phyloP scores from a whole-genome alignment of 495 filamentous ascomycete species.

The Xylaria telfairii region DNA sequence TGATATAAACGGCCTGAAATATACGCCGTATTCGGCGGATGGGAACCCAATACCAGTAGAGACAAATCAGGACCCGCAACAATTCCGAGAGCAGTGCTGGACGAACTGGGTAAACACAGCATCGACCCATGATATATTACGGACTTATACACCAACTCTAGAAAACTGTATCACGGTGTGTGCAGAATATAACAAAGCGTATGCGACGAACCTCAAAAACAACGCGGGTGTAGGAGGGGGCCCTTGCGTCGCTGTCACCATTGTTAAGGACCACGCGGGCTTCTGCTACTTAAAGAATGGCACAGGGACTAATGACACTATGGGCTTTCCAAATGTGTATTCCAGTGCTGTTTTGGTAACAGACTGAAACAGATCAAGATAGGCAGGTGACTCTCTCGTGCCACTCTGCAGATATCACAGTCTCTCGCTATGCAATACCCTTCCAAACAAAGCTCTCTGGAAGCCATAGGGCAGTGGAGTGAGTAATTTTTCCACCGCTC shows the following conservation, averaged over 20 bases:
- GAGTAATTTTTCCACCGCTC: background rate
- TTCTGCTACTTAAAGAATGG: constrained; percentile 49
- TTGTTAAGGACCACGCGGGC: constrained; percentile 36
- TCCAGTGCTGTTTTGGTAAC: constrained; percentile 40
- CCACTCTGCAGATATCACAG: background rate
- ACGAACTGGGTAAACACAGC: constrained; percentile 41
- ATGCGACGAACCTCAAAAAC: constrained; percentile 28
- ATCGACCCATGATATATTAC: constrained; percentile 40
- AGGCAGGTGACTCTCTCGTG: background rate
- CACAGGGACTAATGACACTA: constrained; percentile 41
- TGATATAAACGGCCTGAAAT: constrained; percentile 31
- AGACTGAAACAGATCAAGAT: background rate
- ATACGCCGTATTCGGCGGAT: constrained; percentile 37
- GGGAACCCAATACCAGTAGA: constrained; percentile 35
- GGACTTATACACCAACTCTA: constrained; percentile 41
- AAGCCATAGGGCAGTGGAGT: background rate
- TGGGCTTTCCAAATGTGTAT: constrained; percentile 32
- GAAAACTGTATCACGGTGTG: constrained; percentile 44
- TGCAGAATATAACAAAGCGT: constrained; percentile 42
- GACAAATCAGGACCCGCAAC: constrained; percentile 28
- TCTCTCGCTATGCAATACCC: background rate
- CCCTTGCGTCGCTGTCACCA: constrained; percentile 38
- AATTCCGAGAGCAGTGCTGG: constrained; percentile 40
- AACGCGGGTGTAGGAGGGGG: constrained; percentile 34
- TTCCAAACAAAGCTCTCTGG: background rate